Conservation (phyloP, 2,329 filamentous ascomycete genomes). For the Xylaria arbuscula region DNA sequence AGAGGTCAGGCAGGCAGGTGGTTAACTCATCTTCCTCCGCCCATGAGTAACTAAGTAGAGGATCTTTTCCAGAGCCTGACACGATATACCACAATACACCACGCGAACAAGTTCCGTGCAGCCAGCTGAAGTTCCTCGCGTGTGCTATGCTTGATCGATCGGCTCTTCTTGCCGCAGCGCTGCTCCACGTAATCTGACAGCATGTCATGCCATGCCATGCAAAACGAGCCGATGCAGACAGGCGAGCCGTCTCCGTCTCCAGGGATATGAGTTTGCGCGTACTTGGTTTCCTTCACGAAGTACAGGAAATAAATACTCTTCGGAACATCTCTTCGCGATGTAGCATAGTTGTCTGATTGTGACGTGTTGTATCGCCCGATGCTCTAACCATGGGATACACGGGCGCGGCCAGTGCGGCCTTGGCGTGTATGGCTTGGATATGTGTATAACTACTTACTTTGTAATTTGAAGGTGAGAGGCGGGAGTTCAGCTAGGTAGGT, state of each 20-base stretch:
- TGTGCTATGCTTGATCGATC: slow-evolving; percentile 3
- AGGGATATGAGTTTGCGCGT: not conserved
- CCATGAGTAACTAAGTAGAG: too few relatives aligned
- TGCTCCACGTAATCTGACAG: not conserved
- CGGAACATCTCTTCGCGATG: not conserved
- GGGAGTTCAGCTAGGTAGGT: too few relatives aligned
- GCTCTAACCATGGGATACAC: not conserved
- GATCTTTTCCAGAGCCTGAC: too few relatives aligned
- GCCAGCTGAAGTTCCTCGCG: not conserved
- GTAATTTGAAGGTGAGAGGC: too few relatives aligned
- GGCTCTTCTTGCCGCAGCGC: not conserved
- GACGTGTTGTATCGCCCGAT: not conserved
- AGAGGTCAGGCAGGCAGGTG: too few relatives aligned
- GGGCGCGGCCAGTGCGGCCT: not conserved
- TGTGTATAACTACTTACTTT: not conserved
- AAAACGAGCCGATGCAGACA: not conserved
- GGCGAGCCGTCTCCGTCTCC: not conserved
- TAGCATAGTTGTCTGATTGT: not conserved
- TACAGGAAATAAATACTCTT: not conserved
- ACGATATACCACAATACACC: not conserved
- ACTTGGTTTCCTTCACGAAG: not conserved
- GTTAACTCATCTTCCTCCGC: too few relatives aligned
- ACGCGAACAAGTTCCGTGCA: slow-evolving; percentile 3
- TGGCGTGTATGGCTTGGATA: not conserved
- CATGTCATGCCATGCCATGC: not conserved